A percentile compares a stretch with the other conserved stretches of the same genome.
Conservation (phyloP, 768 basidiomycete genomes). For the Collybia nuda region DNA sequence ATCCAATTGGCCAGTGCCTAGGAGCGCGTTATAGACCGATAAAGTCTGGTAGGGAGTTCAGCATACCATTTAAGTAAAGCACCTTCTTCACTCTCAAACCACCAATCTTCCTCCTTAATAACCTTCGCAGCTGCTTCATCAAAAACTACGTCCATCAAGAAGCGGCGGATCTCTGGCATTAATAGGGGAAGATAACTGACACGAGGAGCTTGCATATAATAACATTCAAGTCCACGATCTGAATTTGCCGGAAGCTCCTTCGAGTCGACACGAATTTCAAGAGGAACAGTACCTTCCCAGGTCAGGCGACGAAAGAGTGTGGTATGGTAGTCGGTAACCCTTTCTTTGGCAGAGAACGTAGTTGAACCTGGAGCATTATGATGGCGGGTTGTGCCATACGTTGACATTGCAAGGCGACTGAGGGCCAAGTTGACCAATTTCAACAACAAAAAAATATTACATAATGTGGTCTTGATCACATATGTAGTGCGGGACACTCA, state of each 20-base stretch:
- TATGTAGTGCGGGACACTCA: no score
- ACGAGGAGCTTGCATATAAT: slow-evolving; percentile 88
- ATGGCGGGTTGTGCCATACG: slow-evolving; percentile 53
- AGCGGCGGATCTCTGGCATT: slow-evolving; percentile 84
- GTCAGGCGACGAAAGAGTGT: slow-evolving; percentile 84
- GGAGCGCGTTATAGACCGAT: slow-evolving; percentile 6
- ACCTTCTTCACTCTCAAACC: slow-evolving; percentile 93
- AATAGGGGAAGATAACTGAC: slow-evolving; percentile 92
- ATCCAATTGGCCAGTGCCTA: slow-evolving; percentile 98
- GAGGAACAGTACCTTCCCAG: slow-evolving; percentile 89
- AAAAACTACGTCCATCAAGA: slow-evolving; percentile 90
- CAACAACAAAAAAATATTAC: not conserved
- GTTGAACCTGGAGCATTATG: slow-evolving; percentile 31
- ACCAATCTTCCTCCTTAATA: slow-evolving; percentile 91
- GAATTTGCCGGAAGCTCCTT: slow-evolving; percentile 90
- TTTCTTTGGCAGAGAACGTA: slow-evolving; percentile 32
- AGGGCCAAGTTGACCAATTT: not conserved
- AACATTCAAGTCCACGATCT: slow-evolving; percentile 86
- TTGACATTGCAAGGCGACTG: slow-evolving; percentile 37
- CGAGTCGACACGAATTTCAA: slow-evolving; percentile 86
- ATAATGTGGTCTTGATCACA: no score
- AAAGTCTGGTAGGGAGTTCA: not conserved
- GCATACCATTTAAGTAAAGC: slow-evolving; percentile 84
- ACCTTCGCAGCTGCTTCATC: slow-evolving; percentile 78
- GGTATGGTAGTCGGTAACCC: slow-evolving; percentile 53